Evolutionary conservation across 805 yeast genomes (phyloP).

Genomic region (Metschnikowia gelsemii): DNA sequence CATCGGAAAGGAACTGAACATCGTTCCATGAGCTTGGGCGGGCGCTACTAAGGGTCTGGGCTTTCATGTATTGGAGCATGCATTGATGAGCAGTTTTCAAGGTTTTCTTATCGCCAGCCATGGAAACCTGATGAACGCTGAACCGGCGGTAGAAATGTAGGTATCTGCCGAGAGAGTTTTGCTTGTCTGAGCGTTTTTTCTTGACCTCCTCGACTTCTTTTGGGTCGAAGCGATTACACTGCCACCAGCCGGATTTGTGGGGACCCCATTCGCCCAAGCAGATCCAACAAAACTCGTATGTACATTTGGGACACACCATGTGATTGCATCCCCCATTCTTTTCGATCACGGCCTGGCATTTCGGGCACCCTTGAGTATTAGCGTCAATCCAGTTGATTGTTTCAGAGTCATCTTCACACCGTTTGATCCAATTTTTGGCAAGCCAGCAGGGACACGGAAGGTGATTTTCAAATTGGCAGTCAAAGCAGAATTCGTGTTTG

Average conservation of each 20-base stretch:
- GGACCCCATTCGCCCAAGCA: conserved; percentile 74
- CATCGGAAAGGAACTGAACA: conserved; percentile 76
- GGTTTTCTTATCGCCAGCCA: conserved; percentile 65
- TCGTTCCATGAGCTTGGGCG: conserved; percentile 71
- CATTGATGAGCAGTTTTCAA: conserved; percentile 61
- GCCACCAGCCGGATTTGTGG: conserved; percentile 64
- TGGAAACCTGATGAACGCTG: conserved; percentile 72
- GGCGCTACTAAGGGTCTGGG: conserved; percentile 34
- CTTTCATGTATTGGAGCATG: conserved; percentile 65
- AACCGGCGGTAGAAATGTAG: conserved; percentile 74
- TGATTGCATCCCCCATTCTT: conserved; percentile 98
- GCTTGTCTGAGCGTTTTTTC: conserved; percentile 43
- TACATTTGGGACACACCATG: conserved; percentile 83
- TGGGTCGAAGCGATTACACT: conserved; percentile 57
- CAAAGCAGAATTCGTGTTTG: conserved; percentile 74
- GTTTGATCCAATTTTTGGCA: conserved; percentile 68
- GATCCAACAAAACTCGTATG: conserved; percentile 88
- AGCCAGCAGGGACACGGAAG: conserved; percentile 78
- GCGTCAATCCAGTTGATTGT: conserved; percentile 83
- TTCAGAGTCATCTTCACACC: conserved; percentile 84
- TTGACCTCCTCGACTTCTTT: conserved; percentile 39
- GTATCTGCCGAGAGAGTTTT: conserved; percentile 59
- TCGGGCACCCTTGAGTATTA: conserved; percentile 84
- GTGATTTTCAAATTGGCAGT: conserved; percentile 75
- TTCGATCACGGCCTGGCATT: conserved; percentile 76